These are phyloP conservation scores for Leccinum ochraceum DNA, from an alignment of 768 basidiomycete species.

Conservation along the genomic window DNA sequence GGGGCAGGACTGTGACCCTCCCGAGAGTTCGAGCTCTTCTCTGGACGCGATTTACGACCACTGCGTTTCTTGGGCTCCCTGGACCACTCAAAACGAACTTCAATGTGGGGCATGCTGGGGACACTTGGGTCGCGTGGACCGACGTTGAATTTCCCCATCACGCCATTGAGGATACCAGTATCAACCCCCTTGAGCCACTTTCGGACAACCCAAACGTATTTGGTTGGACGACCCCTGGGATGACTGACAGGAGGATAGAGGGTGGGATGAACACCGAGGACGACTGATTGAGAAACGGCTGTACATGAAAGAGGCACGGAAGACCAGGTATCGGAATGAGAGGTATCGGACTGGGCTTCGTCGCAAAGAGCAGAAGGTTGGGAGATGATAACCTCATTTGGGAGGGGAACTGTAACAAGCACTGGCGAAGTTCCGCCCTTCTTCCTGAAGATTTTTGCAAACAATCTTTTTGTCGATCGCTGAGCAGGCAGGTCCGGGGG, in stretches of 20 bases:
- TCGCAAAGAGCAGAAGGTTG: slow-evolving; percentile 22
- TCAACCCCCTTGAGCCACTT: slow-evolving; percentile 70
- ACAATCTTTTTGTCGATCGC: slow-evolving; percentile 57
- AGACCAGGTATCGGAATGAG: slow-evolving; percentile 15
- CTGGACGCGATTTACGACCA: slow-evolving; percentile 21
- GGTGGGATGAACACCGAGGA: slow-evolving; percentile 71
- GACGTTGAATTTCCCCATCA: slow-evolving; percentile 41
- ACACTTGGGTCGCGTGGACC: slow-evolving; percentile 26
- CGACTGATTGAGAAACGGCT: slow-evolving; percentile 39
- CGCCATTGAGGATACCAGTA: slow-evolving; percentile 44
- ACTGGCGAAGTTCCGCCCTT: slow-evolving; percentile 33
- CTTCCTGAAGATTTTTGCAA: slow-evolving; percentile 72
- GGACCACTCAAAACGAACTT: slow-evolving; percentile 82
- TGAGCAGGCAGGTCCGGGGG: slow-evolving; percentile 25
- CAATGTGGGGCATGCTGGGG: slow-evolving; percentile 43
- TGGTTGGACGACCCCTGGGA: slow-evolving; percentile 40
- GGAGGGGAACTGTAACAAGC: slow-evolving; percentile 27
- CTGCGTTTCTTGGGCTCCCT: slow-evolving; percentile 35
- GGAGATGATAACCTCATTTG: slow-evolving; percentile 23
- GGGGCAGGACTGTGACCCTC: slow-evolving; percentile 17
- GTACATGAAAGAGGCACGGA: slow-evolving; percentile 15
- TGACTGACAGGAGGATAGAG: slow-evolving; percentile 50
- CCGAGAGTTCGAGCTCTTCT: slow-evolving; percentile 15
- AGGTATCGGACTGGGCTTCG: slow-evolving; percentile 18
- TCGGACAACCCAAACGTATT: slow-evolving; percentile 77